Percentiles rank a stretch among this genome's conserved stretches.
Conservation (phyloP, 2,329 filamentous ascomycete genomes). For the Teratosphaeria nubilosa region DNA sequence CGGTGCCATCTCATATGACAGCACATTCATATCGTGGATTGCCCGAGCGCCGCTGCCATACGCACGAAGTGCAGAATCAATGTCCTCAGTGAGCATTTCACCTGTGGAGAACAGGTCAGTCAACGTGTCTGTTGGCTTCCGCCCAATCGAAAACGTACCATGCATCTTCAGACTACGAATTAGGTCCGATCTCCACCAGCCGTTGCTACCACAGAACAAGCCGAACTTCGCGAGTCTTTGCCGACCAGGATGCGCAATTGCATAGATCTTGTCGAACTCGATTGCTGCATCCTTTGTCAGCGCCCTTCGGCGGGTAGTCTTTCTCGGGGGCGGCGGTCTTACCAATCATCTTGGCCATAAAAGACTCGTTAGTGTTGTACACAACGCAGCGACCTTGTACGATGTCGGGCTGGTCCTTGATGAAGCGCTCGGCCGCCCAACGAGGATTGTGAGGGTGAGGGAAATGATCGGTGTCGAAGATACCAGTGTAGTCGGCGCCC, state of each 20-base stretch:
- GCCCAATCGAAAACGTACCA: slow-evolving; percentile 5
- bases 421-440: slow-evolving; percentile 40
- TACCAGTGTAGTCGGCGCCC: slow-evolving; percentile 36
- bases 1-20: slow-evolving; percentile 40
- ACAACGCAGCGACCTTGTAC: slow-evolving; percentile 42
- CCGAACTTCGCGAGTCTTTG: slow-evolving; percentile 39
- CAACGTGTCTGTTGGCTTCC: no score
- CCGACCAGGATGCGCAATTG: slow-evolving; percentile 40
- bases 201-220: slow-evolving; percentile 41
- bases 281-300: slow-evolving; percentile 14
- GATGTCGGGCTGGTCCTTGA: slow-evolving; percentile 31
- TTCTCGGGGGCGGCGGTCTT: slow-evolving; percentile 8
- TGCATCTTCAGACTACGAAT: slow-evolving; percentile 40
- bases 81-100: slow-evolving; percentile 42
- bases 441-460: slow-evolving; percentile 39
- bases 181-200: slow-evolving; percentile 38
- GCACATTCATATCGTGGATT: slow-evolving; percentile 40
- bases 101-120: slow-evolving; percentile 3
- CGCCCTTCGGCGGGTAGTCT: background rate
- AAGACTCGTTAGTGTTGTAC: slow-evolving; percentile 36
- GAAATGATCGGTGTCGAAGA: slow-evolving; percentile 43
- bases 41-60: slow-evolving; percentile 34
- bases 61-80: slow-evolving; percentile 39
- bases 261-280: slow-evolving; percentile 44
- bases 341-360: slow-evolving; percentile 36